Evolutionary conservation across 2,329 filamentous ascomycete species (phyloP), one percentile per base, ranked within the genome.

Genomic region (Penicillium sp.): DNA sequence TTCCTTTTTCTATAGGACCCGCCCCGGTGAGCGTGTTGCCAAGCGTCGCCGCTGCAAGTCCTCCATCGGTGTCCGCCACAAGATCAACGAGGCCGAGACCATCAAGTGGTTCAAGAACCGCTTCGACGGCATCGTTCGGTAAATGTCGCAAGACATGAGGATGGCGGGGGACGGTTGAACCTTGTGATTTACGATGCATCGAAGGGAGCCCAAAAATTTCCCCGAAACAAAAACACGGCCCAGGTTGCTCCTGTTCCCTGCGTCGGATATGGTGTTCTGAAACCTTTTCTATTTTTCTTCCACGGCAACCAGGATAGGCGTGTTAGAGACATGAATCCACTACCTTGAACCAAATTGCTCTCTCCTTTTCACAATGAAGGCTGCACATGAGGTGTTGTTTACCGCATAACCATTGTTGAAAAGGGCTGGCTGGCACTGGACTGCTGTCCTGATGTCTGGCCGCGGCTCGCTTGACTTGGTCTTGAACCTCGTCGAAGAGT

Each of bases 111-210:
- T 87, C 83, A 88, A 88, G 82, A 84, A 82, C 75, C 86, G 90
- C 78, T 96, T 95, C 85, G 90, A 97, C 75, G 93, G 92, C 75
- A 97, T 97, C 75, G 89, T 98, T 80, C 87, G 93, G 82, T 97
- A 95, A 89, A 84, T 70, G 72, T 46, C 53, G 46, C 50, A 44
- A 45, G 42, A 53, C 35, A 52, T 55, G 57, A 56, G 51, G 60
- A 61, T 50, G 54, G 54, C 53, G 54, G 58, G 59, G 62, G 55
- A 54, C 54, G 56, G 56, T 60, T 63, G 62, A 54, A 52, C 52
- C 56, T 59, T 65, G 63, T 63, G 60, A 59, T 60, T 58, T 60
- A 63, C 52, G 64, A 66, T 59, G 59, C 65, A 66, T 64, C 61
- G 61, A 67, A 64, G 55, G 58, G 54, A 60, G 53, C 57, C 52